phyloP scores from a whole-genome alignment of 108 stramenopile species.

The Nitzschia sp. region DNA sequence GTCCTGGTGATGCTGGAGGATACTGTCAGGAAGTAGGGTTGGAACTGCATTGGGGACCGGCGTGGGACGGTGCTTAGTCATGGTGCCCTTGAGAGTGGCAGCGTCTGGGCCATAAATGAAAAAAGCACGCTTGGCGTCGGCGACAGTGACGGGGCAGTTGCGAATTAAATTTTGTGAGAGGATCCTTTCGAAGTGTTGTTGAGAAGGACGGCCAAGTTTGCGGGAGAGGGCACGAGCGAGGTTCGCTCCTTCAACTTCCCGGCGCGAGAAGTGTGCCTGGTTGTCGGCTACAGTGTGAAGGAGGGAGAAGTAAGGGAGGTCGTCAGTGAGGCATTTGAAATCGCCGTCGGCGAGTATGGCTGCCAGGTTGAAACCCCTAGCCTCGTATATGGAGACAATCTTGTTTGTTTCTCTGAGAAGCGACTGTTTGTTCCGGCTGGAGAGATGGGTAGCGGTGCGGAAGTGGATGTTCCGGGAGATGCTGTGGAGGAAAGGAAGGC shows the following conservation, averaged over 20 bases:
- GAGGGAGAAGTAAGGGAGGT: too few species aligned
- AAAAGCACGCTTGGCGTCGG: conserved; percentile 4
- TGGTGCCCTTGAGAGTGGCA: conserved; percentile 27
- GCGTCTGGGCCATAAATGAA: conserved; percentile 29
- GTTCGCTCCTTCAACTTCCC: conserved; percentile 15
- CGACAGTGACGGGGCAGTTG: conserved; percentile 30
- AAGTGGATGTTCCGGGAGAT: conserved; percentile 37
- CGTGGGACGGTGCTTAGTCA: background rate
- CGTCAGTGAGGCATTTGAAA: conserved; percentile 29
- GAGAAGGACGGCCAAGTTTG: conserved; percentile 11
- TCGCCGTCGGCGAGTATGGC: conserved; percentile 27
- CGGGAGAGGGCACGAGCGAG: conserved; percentile 6
- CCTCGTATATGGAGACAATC: conserved; percentile 20
- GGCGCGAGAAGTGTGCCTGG: too few species aligned
- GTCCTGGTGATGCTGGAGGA: conserved; percentile 22
- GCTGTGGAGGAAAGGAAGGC: conserved; percentile 40
- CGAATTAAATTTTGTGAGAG: conserved; percentile 35
- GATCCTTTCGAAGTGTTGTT: conserved; percentile 4
- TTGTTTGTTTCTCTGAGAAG: background rate
- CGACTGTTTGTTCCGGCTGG: background rate
- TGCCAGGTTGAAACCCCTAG: conserved; percentile 30
- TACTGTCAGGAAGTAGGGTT: conserved; percentile 20
- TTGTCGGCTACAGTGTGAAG: too few species aligned
- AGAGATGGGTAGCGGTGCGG: conserved; percentile 12
- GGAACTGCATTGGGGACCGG: background rate